Conservation (phyloP, 2,329 filamentous ascomycete species). For the Kalmusia sp. region DNA sequence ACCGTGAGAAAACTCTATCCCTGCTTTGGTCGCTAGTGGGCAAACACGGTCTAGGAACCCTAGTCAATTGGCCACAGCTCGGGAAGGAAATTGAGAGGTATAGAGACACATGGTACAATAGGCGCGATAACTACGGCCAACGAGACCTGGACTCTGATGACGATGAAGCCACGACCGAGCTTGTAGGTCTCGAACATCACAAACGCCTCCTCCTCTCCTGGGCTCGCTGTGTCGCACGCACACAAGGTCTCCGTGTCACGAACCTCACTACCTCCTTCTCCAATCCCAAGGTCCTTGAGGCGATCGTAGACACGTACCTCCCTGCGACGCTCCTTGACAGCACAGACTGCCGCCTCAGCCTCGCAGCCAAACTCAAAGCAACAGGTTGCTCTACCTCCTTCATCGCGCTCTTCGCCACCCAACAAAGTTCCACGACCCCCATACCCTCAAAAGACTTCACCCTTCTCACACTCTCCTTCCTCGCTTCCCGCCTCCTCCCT, state of each 20-base stretch:
- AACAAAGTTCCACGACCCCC: slow-evolving; percentile 31
- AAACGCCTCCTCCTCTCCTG: slow-evolving; percentile 61
- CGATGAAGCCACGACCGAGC: slow-evolving; percentile 28
- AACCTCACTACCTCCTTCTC: slow-evolving; percentile 67
- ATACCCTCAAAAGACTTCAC: slow-evolving; percentile 64
- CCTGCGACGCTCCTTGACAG: slow-evolving; percentile 23
- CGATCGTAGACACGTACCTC: slow-evolving; percentile 65
- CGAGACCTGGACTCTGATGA: slow-evolving; percentile 42
- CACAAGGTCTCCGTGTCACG: slow-evolving; percentile 54
- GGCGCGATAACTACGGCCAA: slow-evolving; percentile 37
- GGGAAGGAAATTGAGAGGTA: slow-evolving; percentile 59
- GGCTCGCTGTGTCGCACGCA: slow-evolving; percentile 59
- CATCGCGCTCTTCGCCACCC: slow-evolving; percentile 50
- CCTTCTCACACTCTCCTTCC: slow-evolving; percentile 63
- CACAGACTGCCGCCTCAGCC: slow-evolving; percentile 12
- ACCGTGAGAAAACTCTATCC: slow-evolving; percentile 68
- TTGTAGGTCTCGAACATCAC: slow-evolving; percentile 42
- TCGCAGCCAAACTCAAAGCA: slow-evolving; percentile 47
- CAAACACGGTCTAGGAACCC: slow-evolving; percentile 59
- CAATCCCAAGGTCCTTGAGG: slow-evolving; percentile 60
- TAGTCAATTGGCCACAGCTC: slow-evolving; percentile 64
- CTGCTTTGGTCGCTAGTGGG: slow-evolving; percentile 67
- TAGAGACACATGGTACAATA: slow-evolving; percentile 36
- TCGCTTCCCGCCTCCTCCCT: slow-evolving; percentile 64
- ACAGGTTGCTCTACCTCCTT: slow-evolving; percentile 55